Conservation (phyloP, 768 basidiomycete genomes). For the Termitomyces eurrhizus region DNA sequence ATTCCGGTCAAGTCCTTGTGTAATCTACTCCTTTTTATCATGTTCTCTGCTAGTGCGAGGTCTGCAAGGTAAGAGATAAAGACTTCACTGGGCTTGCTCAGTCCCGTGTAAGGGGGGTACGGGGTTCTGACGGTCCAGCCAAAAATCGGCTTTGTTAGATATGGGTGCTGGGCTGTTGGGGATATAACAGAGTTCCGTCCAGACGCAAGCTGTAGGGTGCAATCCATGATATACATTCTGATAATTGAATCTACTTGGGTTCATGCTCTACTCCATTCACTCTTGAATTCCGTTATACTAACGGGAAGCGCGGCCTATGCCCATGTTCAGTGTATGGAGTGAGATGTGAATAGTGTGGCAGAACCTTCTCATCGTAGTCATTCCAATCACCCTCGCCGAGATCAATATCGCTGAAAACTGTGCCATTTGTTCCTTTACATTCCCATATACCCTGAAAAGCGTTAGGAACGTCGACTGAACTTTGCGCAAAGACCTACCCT, state of each 20-base stretch:
- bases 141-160: neutral
- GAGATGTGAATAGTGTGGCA: constrained; percentile 3
- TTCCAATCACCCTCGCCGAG: constrained; percentile 70
- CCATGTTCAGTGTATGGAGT: constrained; percentile 3
- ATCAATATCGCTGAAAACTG: constrained; percentile 62
- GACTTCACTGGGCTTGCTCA: neutral
- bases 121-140: neutral
- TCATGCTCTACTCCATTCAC: constrained; percentile 65
- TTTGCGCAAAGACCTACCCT: constrained; percentile 36
- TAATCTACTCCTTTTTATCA: constrained; percentile 3
- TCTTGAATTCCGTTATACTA: constrained; percentile 62
- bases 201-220: neutral
- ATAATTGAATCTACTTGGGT: neutral
- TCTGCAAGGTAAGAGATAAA: neutral
- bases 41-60: neutral
- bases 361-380: constrained; percentile 90
- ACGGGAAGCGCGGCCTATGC: constrained; percentile 59
- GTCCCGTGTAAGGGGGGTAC: neutral
- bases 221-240: neutral
- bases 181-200: no score
- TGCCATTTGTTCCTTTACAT: constrained; percentile 59
- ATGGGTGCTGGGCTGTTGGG: neutral
- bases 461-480: neutral
- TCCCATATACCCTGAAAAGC: constrained; percentile 67
- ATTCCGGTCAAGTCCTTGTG: constrained; percentile 9